These are phyloP conservation scores for Asterionellopsis glacialis DNA, from an alignment of 108 stramenopile genomes.

Conservation along the genomic window DNA sequence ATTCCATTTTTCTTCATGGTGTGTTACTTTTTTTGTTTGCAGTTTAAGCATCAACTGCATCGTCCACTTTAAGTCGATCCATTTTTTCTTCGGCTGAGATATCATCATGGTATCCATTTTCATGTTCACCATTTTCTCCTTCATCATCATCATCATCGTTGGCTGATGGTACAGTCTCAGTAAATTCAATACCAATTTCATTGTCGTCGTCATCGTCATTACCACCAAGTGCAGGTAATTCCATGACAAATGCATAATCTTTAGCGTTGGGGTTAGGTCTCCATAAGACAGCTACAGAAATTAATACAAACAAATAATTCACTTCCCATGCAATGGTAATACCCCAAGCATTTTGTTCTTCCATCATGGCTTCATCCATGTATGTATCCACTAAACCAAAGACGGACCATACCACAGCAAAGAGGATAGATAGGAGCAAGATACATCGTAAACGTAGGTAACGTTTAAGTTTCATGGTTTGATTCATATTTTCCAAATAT, in stretches of 20 bases:
- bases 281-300: slow-evolving; percentile 71
- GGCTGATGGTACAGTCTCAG: slow-evolving; percentile 32
- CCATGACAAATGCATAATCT: slow-evolving; percentile 87
- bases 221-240: slow-evolving; percentile 42
- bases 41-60: neutral
- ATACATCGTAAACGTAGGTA: slow-evolving; percentile 74
- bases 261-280: slow-evolving; percentile 75
- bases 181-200: slow-evolving; percentile 32
- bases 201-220: slow-evolving; percentile 34
- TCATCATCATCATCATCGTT: slow-evolving; percentile 22
- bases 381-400: slow-evolving; percentile 75
- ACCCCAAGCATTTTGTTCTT: slow-evolving; percentile 67
- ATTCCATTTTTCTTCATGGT: too few species aligned
- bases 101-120: slow-evolving; percentile 8
- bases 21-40: too few species aligned
- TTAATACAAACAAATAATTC: slow-evolving; percentile 73
- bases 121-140: slow-evolving; percentile 16
- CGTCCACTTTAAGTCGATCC: slow-evolving; percentile 4
- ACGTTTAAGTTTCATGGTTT: slow-evolving; percentile 62
- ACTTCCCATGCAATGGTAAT: slow-evolving; percentile 69
- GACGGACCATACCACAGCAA: slow-evolving; percentile 72
- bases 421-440: slow-evolving; percentile 73
- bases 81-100: slow-evolving; percentile 3
- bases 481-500: slow-evolving; percentile 80
- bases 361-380: slow-evolving; percentile 55